Evolutionary conservation across 2,329 filamentous ascomycete genomes (phyloP), one percentile per base, ranked within the genome.

Genomic region (Exophiala bonariae): DNA sequence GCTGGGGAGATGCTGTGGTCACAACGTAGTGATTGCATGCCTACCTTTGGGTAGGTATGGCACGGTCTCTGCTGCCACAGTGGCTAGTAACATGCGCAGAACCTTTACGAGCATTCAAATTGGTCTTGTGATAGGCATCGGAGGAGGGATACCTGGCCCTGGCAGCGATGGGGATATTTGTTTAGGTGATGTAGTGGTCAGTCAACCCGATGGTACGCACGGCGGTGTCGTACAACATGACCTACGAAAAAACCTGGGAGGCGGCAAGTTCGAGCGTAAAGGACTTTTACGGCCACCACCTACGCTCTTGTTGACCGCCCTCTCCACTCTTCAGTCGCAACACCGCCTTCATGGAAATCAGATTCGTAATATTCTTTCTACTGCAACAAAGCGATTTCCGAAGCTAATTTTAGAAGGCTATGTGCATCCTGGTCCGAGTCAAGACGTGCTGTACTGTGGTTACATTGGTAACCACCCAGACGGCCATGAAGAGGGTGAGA

Each of bases 101-200:
- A 62, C 47, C 18, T 65, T 65, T 32, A 47, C 52, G 5, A 28
- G 18, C 6, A 43, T 62, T 7, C 45, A 41, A 14, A 50, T 61
- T 34, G 44, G 49, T 7, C 39, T 62, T 20, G 49, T 61, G 49
- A 57, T 61, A 2, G 57, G 55, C 3, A 53, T 62, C 18, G 59
- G 58, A 2, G 57, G 59, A 10, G 59, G 57, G 7, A 54, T 56
- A 9, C 57, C 59, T 3, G 48, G 44, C 26, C 19, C 44, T 3
- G 31, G 22, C 9, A 22, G 48, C 13, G 33, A 34, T n/a, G 3
- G 35, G 8, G 59, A 63, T 44, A 53, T 64, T 31, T 59, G 61
- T 4, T 44, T 64, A 1, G 62, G 63, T 1, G 63, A 65, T 50
- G 48, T 66, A 6, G 61, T 65, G 0, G 56, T 66, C 16, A 61